Conservation (phyloP, 1,139 yeast species). For the Sugiyamaella neomexicana region DNA sequence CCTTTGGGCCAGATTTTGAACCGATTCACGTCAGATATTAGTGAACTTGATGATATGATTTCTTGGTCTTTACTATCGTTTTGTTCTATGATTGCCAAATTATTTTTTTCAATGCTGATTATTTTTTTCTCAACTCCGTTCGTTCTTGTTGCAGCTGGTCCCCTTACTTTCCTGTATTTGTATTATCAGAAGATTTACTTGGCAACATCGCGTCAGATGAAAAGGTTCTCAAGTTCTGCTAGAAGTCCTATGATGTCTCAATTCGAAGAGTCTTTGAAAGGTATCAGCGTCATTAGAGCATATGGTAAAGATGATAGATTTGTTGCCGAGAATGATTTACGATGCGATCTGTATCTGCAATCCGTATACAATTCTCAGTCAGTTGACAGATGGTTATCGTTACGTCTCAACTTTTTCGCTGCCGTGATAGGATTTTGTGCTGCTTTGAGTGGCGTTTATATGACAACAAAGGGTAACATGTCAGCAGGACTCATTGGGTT, state of each 20-base stretch:
- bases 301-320: conserved; percentile 87
- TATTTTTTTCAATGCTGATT: conserved; percentile 74
- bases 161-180: conserved; percentile 68
- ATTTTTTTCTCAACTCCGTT: conserved; percentile 89
- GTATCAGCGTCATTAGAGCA: conserved; percentile 90
- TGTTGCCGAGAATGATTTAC: conserved; percentile 69
- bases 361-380: conserved; percentile 94
- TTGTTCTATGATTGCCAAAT: conserved; percentile 67
- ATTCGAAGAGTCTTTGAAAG: conserved; percentile 84
- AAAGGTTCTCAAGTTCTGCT: conserved; percentile 80
- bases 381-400: conserved; percentile 87
- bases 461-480: conserved; percentile 48
- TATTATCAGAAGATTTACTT: conserved; percentile 88
- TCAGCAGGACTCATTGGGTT: conserved; percentile 71
- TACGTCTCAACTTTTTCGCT: conserved; percentile 67
- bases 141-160: conserved; percentile 67
- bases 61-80: conserved; percentile 84
- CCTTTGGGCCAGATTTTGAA: conserved; percentile 94
- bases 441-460: conserved; percentile 38
- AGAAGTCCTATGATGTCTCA: conserved; percentile 95
- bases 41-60: conserved; percentile 83
- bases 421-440: conserved; percentile 61
- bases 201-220: conserved; percentile 88
- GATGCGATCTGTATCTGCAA: conserved; percentile 76
- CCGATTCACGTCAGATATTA: conserved; percentile 90